Base-by-base conservation (phyloP, 768 basidiomycete genomes). In the Pleurotus ostreatus region DNA sequence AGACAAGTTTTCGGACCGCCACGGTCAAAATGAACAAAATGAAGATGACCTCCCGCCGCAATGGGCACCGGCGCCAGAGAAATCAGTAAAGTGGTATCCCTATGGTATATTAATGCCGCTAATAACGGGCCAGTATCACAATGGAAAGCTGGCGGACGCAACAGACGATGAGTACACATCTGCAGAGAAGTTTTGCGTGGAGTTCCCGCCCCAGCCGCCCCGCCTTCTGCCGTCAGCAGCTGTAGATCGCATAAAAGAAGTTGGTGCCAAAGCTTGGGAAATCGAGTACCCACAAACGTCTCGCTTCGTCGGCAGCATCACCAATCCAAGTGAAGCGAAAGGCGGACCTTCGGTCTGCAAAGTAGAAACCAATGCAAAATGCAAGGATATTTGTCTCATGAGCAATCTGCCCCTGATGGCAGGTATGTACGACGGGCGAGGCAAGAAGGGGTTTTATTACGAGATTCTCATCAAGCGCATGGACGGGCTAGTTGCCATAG, bases 41-140 rank as follows among this genome's bases (percentile, higher is more conserved):
- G 22, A 23, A 18, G 20, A 39, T 7, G 51, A 43, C 9, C 23
- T 43, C 18, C 30, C 30, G 2, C 83, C 85, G 4, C 68, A 67
- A 38, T 86, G 86, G 86, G 71, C 79, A 1, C 75, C 86, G 13
- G 84, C 86, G 0, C 78, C 80, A 2, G 86, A 86, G 62, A 57
- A 54, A 15, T 74, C 78, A 1, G 76, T 77, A 60, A 46, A 71
- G 55, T 23, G 39, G 39, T 46, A 43, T 39, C 15, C 30, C 30
- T 30, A 9, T 30, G 30, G 9, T 30, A 9, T 30, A 30, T 30
- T 30, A 30, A 34, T 11, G 30, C 8, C 11, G 1, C 30, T 34
- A 9, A 34, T n/a, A 48, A 20, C 2, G n/a, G 23, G 25, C 16
- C 52, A 78, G 77, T 73, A 82, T 61, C 55, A 52, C 7, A 68